Conservation (phyloP, 768 basidiomycete species). For the Rhodotorula graminis region DNA sequence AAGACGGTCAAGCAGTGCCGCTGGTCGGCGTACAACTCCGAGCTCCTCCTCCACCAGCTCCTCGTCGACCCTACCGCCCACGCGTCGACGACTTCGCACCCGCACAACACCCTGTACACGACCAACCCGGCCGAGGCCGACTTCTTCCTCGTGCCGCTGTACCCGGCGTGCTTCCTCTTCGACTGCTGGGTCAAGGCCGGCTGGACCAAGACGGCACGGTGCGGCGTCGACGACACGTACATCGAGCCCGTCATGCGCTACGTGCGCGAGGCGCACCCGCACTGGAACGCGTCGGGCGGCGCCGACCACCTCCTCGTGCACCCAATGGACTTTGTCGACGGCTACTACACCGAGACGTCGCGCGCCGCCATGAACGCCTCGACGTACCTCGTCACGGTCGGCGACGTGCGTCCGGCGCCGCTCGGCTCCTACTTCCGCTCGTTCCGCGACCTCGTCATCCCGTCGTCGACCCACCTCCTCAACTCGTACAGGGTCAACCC, state of each 20-base stretch:
- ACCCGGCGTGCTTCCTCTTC: constrained; percentile 29
- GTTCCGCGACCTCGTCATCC: constrained; percentile 26
- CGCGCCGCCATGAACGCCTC: constrained; percentile 26
- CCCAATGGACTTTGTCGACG: constrained; percentile 29
- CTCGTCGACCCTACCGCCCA: neutral
- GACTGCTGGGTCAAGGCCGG: constrained; percentile 31
- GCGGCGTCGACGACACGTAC: constrained; percentile 26
- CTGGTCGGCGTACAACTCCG: constrained; percentile 34
- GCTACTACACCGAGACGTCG: constrained; percentile 22
- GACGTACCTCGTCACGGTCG: constrained; percentile 33
- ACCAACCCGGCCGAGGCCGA: constrained; percentile 15
- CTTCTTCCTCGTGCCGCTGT: constrained; percentile 29
- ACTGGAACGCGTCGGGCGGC: constrained; percentile 20
- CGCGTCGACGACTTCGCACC: neutral
- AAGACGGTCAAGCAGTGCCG: constrained; percentile 19
- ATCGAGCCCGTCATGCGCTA: constrained; percentile 22
- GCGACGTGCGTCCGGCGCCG: constrained; percentile 15
- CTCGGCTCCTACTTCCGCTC: constrained; percentile 7
- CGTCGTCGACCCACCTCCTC: constrained; percentile 29
- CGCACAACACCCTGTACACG: constrained; percentile 5
- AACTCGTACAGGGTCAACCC: constrained; percentile 32
- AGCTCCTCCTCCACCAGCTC: constrained; percentile 20
- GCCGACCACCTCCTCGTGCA: constrained; percentile 26
- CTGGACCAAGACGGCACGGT: constrained; percentile 19
- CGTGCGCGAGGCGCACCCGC: constrained; percentile 2